Base-by-base conservation (phyloP, 306 rosid genomes). In the Vicia sativa region DNA sequence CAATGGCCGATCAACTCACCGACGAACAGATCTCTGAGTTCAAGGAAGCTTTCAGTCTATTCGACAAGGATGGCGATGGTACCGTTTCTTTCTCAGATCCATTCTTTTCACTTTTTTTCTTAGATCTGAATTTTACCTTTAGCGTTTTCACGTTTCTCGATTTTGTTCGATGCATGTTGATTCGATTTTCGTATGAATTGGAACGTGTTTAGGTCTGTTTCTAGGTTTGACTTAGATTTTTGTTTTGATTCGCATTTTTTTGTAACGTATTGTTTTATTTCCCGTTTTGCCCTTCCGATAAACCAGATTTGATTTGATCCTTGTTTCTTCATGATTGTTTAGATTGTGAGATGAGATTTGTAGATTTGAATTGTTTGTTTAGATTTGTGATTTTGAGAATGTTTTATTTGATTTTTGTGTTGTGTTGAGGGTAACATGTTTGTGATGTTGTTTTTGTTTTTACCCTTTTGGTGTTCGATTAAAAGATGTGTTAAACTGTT, bases 31-130 rank as follows among this genome's bases (percentile, higher is more conserved):
- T 88, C 87, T 85, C 95, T 1, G 89, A 85, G 83, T 88, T 88
- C 87, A 83, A 88, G 84, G 95, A 88, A 50, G 95, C 95, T 50
- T 88, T 88, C 71, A 85, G 91, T 78, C 95, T 88, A 60, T 88
- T 88, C 83, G 95, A 88, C 68, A 88, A 88, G 89, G 95, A 88
- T 15, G 95, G 95, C 81, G 91, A 88, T 83, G 95, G 95, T 88
- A 41, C 83, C 64, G 4, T 76, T 65, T 71, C 82, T 80, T 25
- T 25, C 72, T 83, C 73, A 65, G 85, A 82, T 82, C 80, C 68
- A 74, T 63, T 26, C 49, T 16, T 11, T 13, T 14, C 7, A 0
- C 7, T 1, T 2, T 21, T 9, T 34, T 60, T 66, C 68, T 73
- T 64, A 77, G 80, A 83, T 83, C 69, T 62, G 74, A 21, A 73